Conservation (phyloP, 495 filamentous ascomycete species). For the Aspergillus nidulans region DNA sequence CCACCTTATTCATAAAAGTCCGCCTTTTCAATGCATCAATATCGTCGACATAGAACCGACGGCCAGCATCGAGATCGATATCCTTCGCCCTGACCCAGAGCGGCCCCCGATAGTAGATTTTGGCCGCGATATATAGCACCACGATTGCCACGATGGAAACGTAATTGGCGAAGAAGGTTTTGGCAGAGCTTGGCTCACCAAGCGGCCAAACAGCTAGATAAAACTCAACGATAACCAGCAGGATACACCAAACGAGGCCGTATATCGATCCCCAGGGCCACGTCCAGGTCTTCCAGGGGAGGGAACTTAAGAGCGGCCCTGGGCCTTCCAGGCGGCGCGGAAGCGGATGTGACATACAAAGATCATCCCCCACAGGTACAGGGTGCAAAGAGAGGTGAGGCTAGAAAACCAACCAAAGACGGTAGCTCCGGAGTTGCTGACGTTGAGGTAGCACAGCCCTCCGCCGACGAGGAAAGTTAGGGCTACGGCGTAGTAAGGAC, state of each 20-base stretch:
- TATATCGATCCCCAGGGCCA: constrained; percentile 23
- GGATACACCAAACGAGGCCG: constrained; percentile 24
- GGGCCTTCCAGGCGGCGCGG: constrained; percentile 57
- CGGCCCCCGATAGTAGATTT: constrained; percentile 22
- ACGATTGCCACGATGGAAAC: constrained; percentile 22
- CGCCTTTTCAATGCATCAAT: constrained; percentile 14
- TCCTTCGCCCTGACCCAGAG: constrained; percentile 28
- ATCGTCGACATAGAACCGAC: constrained; percentile 18
- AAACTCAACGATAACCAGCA: constrained; percentile 26
- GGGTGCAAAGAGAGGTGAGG: constrained; percentile 49
- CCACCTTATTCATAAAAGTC: not conserved
- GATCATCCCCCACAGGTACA: constrained; percentile 56
- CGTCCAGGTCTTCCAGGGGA: constrained; percentile 55
- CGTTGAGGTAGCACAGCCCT: constrained; percentile 47
- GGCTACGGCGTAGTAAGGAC: constrained; percentile 41
- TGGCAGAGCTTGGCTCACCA: constrained; percentile 13
- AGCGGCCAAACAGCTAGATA: constrained; percentile 26
- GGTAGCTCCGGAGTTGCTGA: constrained; percentile 34
- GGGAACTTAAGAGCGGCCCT: constrained; percentile 59
- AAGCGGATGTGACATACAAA: constrained; percentile 55
- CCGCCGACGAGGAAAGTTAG: constrained; percentile 43
- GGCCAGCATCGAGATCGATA: constrained; percentile 23
- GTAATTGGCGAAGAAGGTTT: constrained; percentile 28
- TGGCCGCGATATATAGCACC: constrained; percentile 17
- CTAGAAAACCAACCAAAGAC: constrained; percentile 61